Evolutionary conservation across 768 basidiomycete species (phyloP), one percentile per base, ranked within the genome.

Genomic region (Naganishia onofrii): DNA sequence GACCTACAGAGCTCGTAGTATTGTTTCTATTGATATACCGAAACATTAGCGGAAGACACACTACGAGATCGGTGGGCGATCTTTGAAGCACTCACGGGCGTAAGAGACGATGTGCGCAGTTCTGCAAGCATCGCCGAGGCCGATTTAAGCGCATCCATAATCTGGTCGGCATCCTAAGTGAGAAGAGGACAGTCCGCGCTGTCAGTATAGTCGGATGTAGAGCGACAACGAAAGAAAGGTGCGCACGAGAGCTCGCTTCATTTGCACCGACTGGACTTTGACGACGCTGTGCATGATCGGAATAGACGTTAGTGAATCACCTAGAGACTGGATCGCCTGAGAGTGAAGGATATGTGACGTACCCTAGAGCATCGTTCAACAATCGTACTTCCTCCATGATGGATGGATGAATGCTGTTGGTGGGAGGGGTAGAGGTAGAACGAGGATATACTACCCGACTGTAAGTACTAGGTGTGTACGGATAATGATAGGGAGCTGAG

Each of bases 111-210:
- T 0, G 95, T 98, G 68, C 96, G 86, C 28, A 98, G 85, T 78
- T 98, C 96, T 13, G 93, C 92, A 63, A 99, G 87, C 95, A 98
- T 98, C 69, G 93, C 86, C 77, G 93, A 96, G 1, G 96, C 94
- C 70, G 90, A 90, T 84, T 99, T 98, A 76, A 98, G 85, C 15
- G 93, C 95, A 80, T 99, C 95, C 96, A 99, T 99, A 72, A 98
- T 89, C 78, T 93, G 91, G 83, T 98, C 95, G 74, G 88, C 82
- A 81, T 98, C 92, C 93, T 96, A n/a, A n/a, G n/a, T n/a, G n/a
- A n/a, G n/a, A n/a, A n/a, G n/a, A n/a, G n/a, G n/a, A n/a, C n/a
- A n/a, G n/a, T n/a, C n/a, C n/a, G n/a, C n/a, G n/a, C n/a, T n/a
- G n/a, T n/a, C n/a, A n/a, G n/a, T n/a, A n/a, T n/a, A n/a, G n/a